phyloP scores from a whole-genome alignment of 371 early-diverging fungal species.

The Lichtheimia ramosa region DNA sequence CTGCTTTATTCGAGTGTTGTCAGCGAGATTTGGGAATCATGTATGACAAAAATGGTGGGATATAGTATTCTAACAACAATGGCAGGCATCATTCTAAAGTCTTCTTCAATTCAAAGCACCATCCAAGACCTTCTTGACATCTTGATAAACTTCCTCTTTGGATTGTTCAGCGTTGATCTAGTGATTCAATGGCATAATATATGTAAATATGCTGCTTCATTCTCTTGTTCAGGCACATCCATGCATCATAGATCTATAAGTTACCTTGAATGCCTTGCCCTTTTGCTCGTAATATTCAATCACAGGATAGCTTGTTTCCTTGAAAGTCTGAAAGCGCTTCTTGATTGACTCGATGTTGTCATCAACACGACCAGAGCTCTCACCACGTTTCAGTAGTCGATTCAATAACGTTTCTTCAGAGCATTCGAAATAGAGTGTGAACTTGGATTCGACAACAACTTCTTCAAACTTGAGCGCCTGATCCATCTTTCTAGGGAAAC shows the following conservation, averaged over 20 bases:
- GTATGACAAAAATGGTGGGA: too few species aligned
- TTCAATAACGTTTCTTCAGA: conserved; percentile 86
- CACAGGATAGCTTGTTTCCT: conserved; percentile 87
- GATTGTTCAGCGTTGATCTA: conserved; percentile 60
- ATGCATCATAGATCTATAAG: conserved; percentile 70
- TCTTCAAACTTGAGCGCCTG: conserved; percentile 94
- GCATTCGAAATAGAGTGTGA: conserved; percentile 91
- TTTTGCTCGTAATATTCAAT: conserved; percentile 75
- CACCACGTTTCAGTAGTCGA: conserved; percentile 87
- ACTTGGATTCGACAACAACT: conserved; percentile 67
- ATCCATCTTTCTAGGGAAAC: conserved; percentile 94
- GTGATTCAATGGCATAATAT: conserved; percentile 46
- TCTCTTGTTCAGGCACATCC: conserved; percentile 54
- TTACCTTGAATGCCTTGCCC: conserved; percentile 80
- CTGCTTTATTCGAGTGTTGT: too few species aligned
- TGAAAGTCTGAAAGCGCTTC: conserved; percentile 90
- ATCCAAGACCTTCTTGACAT: conserved; percentile 50
- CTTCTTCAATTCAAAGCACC: too few species aligned
- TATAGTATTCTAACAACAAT: too few species aligned
- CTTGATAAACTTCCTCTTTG: conserved; percentile 56
- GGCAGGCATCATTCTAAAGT: too few species aligned
- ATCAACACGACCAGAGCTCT: conserved; percentile 91
- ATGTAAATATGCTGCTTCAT: neutral
- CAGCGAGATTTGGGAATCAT: too few species aligned
- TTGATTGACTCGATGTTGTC: conserved; percentile 95